Evolutionary conservation across 345 rosid species (phyloP), one percentile per base, ranked within the genome.

Genomic region (Orychophragmus violaceus): DNA sequence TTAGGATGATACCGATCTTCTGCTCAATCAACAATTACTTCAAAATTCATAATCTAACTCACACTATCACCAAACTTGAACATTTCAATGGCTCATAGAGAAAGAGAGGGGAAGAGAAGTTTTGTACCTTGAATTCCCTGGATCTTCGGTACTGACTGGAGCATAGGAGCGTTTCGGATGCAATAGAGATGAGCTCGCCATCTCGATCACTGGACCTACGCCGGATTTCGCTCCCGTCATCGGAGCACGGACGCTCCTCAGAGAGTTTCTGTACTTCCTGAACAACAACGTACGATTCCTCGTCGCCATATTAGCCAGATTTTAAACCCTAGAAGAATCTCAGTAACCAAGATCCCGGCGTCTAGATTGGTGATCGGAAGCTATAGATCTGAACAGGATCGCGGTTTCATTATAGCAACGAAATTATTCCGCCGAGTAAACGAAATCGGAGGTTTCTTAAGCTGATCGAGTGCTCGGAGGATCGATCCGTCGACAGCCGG

Each of bases 111-210:
- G 22, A 29, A 59, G 66, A 29, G 8, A 17, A 21, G 52, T 68
- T 5, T 0, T 88, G 35, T 69, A 95, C 95, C 97, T 85, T 6
- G 91, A 84, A 78, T 80, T 84, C 11, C 89, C 90, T 23, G 91
- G 93, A 83, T 95, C 97, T 17, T 91, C 93, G 6, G 96, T 89
- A 42, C 95, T 84, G 18, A 95, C 91, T 17, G 93, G 96, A 74
- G 90, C 75, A 60, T 95, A 95, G 5, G 81, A 62, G 9, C 91
- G 87, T 59, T 84, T 76, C 12, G 81, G 82, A 66, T 85, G 75
- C 79, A 87, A 77, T 5, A 95, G 79, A 71, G 99, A 89, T 22
- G 95, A 66, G 77, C 88, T 85, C 53, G 82, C 95, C 84, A 95
- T 76, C 82, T 91, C 96, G 61, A 95, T 87, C 78, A 91, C 97